phyloP scores from a whole-genome alignment of 202 grass and related monocot species.

The Tripidium arundinaceum region DNA sequence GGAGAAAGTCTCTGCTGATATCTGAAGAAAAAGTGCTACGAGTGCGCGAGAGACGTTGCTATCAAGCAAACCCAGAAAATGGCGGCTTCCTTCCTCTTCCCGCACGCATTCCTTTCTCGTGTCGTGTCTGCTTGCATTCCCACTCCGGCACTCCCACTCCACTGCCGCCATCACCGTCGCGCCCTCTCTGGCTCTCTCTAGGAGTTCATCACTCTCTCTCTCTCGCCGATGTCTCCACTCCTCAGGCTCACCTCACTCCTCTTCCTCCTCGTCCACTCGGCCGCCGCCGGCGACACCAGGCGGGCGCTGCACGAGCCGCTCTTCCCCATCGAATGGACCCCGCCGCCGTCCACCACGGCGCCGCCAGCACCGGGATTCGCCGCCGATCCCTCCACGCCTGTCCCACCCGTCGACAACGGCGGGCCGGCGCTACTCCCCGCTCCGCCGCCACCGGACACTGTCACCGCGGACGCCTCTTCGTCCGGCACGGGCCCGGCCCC shows the following conservation, averaged over 20 bases:
- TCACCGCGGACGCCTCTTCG: constrained; percentile 42
- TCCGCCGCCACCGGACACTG: constrained; percentile 31
- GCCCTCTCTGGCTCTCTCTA: background rate
- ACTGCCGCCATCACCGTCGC: background rate
- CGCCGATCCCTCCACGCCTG: constrained; percentile 45
- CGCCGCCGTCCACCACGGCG: constrained; percentile 45
- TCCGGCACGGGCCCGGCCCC: constrained; percentile 11
- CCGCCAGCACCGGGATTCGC: constrained; percentile 41
- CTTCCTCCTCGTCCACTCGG: background rate
- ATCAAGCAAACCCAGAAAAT: constrained; percentile 16
- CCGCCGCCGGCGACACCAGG: constrained; percentile 7
- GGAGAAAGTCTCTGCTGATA: background rate
- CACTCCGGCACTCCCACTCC: background rate
- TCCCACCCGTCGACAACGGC: constrained; percentile 34
- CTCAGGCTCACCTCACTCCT: constrained; percentile 11
- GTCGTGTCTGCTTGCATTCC: background rate
- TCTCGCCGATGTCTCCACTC: background rate
- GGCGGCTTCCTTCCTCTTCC: constrained; percentile 27
- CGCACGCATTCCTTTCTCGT: background rate
- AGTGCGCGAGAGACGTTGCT: background rate
- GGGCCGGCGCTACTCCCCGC: constrained; percentile 38
- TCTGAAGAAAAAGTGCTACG: constrained; percentile 3
- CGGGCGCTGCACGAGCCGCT: constrained; percentile 79
- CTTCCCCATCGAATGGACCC: constrained; percentile 84
- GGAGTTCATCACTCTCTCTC: background rate